phyloP scores from a whole-genome alignment of 2,329 filamentous ascomycete species.

The Venturia asperata region DNA sequence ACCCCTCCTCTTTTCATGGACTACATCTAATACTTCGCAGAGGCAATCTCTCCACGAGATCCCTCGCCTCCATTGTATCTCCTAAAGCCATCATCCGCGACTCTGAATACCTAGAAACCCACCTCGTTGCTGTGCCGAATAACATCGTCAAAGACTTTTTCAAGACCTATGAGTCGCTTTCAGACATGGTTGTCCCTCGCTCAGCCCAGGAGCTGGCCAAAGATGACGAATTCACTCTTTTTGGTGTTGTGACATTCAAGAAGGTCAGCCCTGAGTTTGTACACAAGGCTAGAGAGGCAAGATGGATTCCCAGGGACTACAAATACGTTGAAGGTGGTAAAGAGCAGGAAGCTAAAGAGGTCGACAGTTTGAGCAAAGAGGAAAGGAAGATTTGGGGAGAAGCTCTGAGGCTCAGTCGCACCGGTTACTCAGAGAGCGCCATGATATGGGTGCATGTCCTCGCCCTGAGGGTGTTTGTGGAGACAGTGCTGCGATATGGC shows the following conservation, averaged over 20 bases:
- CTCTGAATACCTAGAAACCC: constrained; percentile 94
- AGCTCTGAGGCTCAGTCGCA: constrained; percentile 75
- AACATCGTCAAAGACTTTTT: constrained; percentile 80
- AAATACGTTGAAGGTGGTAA: constrained; percentile 84
- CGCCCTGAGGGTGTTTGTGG: constrained; percentile 87
- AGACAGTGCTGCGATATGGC: constrained; percentile 94
- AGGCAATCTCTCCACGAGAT: constrained; percentile 90
- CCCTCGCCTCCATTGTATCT: constrained; percentile 80
- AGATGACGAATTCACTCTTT: constrained; percentile 85
- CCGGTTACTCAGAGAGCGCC: constrained; percentile 91
- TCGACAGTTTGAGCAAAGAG: constrained; percentile 73
- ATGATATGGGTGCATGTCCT: constrained; percentile 95
- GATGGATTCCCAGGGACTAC: constrained; percentile 93
- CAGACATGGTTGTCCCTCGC: constrained; percentile 88
- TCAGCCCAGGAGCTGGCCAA: constrained; percentile 72
- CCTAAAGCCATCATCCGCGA: constrained; percentile 74
- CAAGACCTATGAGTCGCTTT: constrained; percentile 78
- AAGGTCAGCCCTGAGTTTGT: constrained; percentile 82
- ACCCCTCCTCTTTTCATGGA: constrained; percentile 17
- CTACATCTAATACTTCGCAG: constrained; percentile 37
- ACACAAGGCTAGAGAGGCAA: constrained; percentile 83
- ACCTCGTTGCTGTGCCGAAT: constrained; percentile 81
- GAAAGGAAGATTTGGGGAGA: constrained; percentile 92
- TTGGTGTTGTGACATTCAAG: constrained; percentile 86
- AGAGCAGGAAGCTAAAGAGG: constrained; percentile 81